These are phyloP conservation scores for Lichtheimia ornata DNA, from an alignment of 371 early-diverging fungal species.

Conservation along the genomic window DNA sequence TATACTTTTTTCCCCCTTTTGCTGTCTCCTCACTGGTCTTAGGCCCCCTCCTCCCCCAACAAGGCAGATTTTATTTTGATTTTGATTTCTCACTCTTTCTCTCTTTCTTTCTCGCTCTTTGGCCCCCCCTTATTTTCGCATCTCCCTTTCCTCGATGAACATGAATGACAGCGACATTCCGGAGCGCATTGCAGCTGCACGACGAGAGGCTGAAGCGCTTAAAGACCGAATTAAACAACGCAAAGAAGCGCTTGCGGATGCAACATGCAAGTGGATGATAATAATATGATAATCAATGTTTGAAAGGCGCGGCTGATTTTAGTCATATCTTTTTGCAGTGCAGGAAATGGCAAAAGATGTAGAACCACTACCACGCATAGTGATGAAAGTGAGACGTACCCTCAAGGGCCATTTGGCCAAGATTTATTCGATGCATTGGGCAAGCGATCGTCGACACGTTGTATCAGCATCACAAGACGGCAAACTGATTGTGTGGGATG, in stretches of 20 bases:
- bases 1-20: not conserved
- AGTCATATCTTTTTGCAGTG: conserved; percentile 19
- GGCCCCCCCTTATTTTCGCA: not conserved
- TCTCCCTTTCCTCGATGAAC: conserved; percentile 10
- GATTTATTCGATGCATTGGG: conserved; percentile 99
- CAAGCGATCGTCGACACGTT: conserved; percentile 88
- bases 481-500: conserved; percentile 97
- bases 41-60: too few relatives aligned
- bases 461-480: conserved; percentile 98
- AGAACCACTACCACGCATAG: conserved; percentile 88
- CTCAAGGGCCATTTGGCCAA: conserved; percentile 97
- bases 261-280: conserved; percentile 72
- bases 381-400: conserved; percentile 93
- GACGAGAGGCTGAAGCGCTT: conserved; percentile 91
- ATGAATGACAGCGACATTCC: conserved; percentile 64
- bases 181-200: conserved; percentile 88
- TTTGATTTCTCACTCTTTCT: not conserved
- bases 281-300: too few relatives aligned
- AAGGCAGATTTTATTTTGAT: too few relatives aligned
- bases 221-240: conserved; percentile 94
- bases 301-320: not conserved
- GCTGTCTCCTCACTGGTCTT: too few relatives aligned
- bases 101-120: conserved; percentile 1
- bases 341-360: conserved; percentile 60
- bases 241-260: conserved; percentile 89